phyloP scores from a whole-genome alignment of 2,329 filamentous ascomycete genomes.

The Pseudofabraea citricarpa region DNA sequence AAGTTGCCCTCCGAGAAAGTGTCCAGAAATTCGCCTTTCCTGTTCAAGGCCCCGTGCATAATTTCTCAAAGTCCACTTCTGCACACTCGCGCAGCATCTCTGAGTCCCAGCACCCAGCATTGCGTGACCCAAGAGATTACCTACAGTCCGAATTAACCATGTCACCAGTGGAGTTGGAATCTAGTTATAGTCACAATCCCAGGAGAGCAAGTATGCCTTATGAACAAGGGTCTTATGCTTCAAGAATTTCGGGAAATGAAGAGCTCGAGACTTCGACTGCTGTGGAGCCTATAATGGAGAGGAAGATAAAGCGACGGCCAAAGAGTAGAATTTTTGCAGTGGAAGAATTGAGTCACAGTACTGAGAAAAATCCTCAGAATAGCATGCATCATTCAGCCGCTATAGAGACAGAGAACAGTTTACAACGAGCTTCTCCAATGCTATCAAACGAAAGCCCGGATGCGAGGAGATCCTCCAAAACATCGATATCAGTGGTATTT shows the following conservation, averaged over 20 bases:
- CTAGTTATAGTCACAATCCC: too few relatives aligned
- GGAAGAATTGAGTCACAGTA: too few relatives aligned
- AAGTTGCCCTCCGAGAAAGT: conserved; percentile 14
- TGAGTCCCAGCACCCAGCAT: background rate
- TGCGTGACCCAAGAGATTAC: conserved; percentile 1
- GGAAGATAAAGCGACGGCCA: conserved; percentile 9
- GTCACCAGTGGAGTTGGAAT: background rate
- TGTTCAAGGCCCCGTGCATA: too few relatives aligned
- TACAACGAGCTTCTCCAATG: too few relatives aligned
- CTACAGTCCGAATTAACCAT: background rate
- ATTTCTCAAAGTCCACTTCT: too few relatives aligned
- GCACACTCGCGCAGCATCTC: background rate
- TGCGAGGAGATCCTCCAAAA: too few relatives aligned
- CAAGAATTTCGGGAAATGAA: background rate
- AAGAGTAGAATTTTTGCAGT: too few relatives aligned
- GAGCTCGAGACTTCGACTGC: background rate
- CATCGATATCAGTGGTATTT: too few relatives aligned
- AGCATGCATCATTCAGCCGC: too few relatives aligned
- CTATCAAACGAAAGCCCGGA: too few relatives aligned
- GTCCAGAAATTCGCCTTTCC: conserved; percentile 8
- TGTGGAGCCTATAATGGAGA: conserved; percentile 13
- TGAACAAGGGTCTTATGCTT: conserved; percentile 4
- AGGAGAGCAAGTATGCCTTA: too few relatives aligned
- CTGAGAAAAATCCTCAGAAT: background rate
- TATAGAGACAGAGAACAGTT: too few relatives aligned